phyloP scores from a whole-genome alignment of 2,329 filamentous ascomycete species.

The Aspergillus ochraceus region DNA sequence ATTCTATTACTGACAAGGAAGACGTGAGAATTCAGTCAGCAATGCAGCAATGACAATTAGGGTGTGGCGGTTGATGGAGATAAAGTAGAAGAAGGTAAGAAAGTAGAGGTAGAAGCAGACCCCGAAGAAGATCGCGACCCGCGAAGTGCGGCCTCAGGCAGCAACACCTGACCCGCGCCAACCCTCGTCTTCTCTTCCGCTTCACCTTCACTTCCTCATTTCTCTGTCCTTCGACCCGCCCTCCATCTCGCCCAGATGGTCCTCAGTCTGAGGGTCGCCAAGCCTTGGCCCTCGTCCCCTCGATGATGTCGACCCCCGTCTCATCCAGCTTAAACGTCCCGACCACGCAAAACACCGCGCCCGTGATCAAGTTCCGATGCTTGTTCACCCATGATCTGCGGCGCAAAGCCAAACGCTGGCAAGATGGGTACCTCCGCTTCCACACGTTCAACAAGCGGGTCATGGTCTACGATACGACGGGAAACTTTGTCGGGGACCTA shows the following conservation, averaged over 20 bases:
- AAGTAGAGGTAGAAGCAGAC: background rate
- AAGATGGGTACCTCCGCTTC: constrained; percentile 83
- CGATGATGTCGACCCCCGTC: constrained; percentile 7
- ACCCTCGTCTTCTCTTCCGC: background rate
- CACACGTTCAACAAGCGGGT: constrained; percentile 88
- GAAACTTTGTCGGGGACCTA: constrained; percentile 79
- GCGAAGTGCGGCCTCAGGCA: background rate
- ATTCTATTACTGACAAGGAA: background rate
- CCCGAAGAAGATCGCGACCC: background rate
- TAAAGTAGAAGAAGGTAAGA: background rate
- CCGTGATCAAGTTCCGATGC: constrained; percentile 79
- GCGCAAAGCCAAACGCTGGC: constrained; percentile 89
- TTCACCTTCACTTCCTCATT: background rate
- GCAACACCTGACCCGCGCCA: background rate
- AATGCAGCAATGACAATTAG: background rate
- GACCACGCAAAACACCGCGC: constrained; percentile 64
- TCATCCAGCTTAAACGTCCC: constrained; percentile 34
- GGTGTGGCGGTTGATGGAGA: background rate
- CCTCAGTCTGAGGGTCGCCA: constrained; percentile 9
- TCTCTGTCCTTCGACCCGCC: background rate
- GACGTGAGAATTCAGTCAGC: background rate
- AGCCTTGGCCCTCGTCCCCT: constrained; percentile 5
- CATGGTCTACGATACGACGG: constrained; percentile 83
- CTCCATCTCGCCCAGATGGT: constrained; percentile 12
- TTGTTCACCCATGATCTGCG: constrained; percentile 83